Conservation (phyloP, 2,329 filamentous ascomycete species). For the Clarireedia paspali region DNA sequence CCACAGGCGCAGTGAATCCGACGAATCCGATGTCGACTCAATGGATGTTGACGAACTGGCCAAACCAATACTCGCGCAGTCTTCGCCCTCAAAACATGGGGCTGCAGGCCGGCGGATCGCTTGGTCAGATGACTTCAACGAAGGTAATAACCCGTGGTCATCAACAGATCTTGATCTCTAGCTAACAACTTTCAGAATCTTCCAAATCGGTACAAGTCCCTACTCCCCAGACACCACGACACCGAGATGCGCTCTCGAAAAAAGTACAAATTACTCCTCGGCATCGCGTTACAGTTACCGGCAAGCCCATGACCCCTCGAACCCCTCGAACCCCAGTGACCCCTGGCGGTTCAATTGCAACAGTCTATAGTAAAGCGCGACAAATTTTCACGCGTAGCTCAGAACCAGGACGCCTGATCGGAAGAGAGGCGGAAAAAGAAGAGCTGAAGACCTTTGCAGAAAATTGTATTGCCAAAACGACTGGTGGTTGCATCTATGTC, state of each 20-base stretch:
- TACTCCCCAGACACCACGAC: conserved; percentile 67
- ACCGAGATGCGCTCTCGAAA: conserved; percentile 68
- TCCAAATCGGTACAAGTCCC: conserved; percentile 41
- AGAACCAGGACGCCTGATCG: conserved; percentile 28
- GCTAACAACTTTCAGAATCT: conserved; percentile 33
- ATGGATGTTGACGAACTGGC: conserved; percentile 36
- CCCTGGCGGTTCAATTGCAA: conserved; percentile 56
- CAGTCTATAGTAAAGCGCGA: conserved; percentile 79
- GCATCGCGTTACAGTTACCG: conserved; percentile 72
- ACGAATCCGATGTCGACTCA: conserved; percentile 31
- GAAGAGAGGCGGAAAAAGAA: conserved; percentile 41
- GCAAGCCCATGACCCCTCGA: conserved; percentile 66
- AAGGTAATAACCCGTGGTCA: neutral
- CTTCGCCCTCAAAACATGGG: conserved; percentile 41
- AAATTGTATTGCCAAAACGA: conserved; percentile 49
- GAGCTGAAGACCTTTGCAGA: conserved; percentile 65
- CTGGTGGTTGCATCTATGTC: conserved; percentile 82
- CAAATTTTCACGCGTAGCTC: conserved; percentile 70
- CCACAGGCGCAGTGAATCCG: conserved; percentile 23
- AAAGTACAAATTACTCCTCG: conserved; percentile 70
- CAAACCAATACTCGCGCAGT: conserved; percentile 20
- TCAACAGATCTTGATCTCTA: neutral
- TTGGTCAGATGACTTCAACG: conserved; percentile 32
- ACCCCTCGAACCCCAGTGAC: conserved; percentile 71
- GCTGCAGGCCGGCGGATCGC: conserved; percentile 34